phyloP scores from a whole-genome alignment of 2,329 filamentous ascomycete species.

The Botrytis medusae region DNA sequence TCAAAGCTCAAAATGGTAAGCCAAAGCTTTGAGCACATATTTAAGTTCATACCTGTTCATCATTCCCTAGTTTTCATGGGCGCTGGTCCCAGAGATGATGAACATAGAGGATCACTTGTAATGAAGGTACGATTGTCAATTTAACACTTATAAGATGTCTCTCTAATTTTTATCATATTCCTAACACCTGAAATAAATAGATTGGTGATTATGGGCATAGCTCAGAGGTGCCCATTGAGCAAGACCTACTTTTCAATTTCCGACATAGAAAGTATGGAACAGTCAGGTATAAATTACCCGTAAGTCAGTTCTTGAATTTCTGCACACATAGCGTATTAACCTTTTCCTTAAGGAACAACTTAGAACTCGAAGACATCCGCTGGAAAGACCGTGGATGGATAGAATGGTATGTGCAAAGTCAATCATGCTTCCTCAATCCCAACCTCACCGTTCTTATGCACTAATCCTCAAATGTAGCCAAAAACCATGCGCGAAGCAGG shows the following conservation, averaged over 20 bases:
- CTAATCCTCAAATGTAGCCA: background rate
- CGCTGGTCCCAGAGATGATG: background rate
- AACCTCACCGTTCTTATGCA: background rate
- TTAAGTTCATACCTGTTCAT: background rate
- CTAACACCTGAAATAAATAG: background rate
- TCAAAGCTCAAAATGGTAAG: slow-evolving; percentile 12
- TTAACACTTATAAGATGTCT: background rate
- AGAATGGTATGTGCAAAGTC: background rate
- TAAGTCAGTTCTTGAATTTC: background rate
- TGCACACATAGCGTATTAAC: background rate
- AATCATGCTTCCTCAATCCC: background rate
- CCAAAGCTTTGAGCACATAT: background rate
- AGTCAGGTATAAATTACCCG: background rate
- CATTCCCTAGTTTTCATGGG: background rate
- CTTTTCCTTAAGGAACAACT: slow-evolving; percentile 9
- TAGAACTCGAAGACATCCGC: background rate
- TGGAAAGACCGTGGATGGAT: slow-evolving; percentile 16
- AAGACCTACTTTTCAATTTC: background rate
- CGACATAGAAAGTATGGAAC: background rate
- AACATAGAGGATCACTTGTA: background rate
- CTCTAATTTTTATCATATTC: background rate
- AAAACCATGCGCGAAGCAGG: background rate
- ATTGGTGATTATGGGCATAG: slow-evolving; percentile 1
- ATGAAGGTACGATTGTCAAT: background rate
- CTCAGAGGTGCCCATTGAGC: background rate